phyloP scores from a whole-genome alignment of 2,329 filamentous ascomycete genomes.

The Fusarium torulosum region DNA sequence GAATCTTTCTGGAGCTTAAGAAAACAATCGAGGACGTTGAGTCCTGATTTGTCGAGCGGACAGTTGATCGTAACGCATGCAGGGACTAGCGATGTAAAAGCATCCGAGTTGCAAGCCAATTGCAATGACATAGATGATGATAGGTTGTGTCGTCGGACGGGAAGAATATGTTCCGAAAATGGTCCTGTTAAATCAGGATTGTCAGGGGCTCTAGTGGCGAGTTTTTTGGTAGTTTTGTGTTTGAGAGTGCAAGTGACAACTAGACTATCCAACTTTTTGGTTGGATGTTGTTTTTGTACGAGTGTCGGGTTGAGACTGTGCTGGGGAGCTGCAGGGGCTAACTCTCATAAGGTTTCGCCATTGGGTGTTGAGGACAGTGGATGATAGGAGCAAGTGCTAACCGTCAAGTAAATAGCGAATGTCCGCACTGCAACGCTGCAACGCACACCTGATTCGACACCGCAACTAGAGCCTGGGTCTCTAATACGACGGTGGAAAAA shows the following conservation, averaged over 20 bases:
- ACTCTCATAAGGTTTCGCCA: neutral
- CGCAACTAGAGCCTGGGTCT: slow-evolving; percentile 10
- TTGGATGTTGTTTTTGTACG: neutral
- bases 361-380: slow-evolving; percentile 15
- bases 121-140: slow-evolving; percentile 30
- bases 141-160: slow-evolving; percentile 19
- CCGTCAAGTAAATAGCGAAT: slow-evolving; percentile 28
- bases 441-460: slow-evolving; percentile 24
- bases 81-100: slow-evolving; percentile 32
- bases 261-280: neutral
- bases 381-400: slow-evolving; percentile 24
- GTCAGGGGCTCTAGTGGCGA: slow-evolving; percentile 27
- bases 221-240: slow-evolving; percentile 31
- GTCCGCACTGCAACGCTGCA: slow-evolving; percentile 30
- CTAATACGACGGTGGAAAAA: slow-evolving; percentile 2
- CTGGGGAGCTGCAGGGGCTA: slow-evolving; percentile 18
- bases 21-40: slow-evolving; percentile 23
- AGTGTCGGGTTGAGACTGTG: slow-evolving; percentile 1
- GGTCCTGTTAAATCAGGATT: neutral
- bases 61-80: slow-evolving; percentile 18
- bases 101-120: slow-evolving; percentile 28
- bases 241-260: neutral
- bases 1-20: slow-evolving; percentile 2
- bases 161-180: slow-evolving; percentile 17
- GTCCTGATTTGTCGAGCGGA: slow-evolving; percentile 20